Conservation (phyloP, 805 yeast genomes). For the Metschnikowia lunata region DNA sequence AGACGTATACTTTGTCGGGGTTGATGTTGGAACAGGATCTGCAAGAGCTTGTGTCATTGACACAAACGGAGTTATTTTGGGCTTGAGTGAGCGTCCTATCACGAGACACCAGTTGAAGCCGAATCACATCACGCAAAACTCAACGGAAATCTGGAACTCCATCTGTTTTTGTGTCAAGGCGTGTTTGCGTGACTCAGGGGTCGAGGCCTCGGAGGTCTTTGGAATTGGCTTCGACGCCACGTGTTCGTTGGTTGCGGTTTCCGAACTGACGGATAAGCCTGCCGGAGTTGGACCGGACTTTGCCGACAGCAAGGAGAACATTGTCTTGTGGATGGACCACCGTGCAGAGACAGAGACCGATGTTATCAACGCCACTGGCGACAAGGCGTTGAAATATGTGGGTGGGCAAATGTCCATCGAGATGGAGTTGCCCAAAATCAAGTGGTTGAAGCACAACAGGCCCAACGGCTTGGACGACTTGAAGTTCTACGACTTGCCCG, state of each 20-base stretch:
- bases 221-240: conserved; percentile 98
- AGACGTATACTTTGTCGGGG: conserved; percentile 64
- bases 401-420: conserved; percentile 98
- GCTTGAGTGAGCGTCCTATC: conserved; percentile 74
- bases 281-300: conserved; percentile 93
- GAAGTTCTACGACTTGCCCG: conserved; percentile 90
- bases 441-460: conserved; percentile 88
- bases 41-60: conserved; percentile 93
- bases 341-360: conserved; percentile 81
- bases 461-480: conserved; percentile 56
- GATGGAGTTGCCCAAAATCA: conserved; percentile 96
- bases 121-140: conserved; percentile 76
- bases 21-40: conserved; percentile 96
- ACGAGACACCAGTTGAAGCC: conserved; percentile 72
- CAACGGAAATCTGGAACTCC: conserved; percentile 87
- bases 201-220: conserved; percentile 60
- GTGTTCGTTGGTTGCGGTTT: conserved; percentile 83
- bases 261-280: conserved; percentile 61
- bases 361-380: conserved; percentile 74
- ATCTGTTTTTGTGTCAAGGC: conserved; percentile 78
- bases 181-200: conserved; percentile 68
- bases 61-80: conserved; percentile 73
- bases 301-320: conserved; percentile 64
- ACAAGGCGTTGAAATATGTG: conserved; percentile 79
- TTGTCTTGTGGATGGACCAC: conserved; percentile 98